Evolutionary conservation across 108 stramenopile genomes (phyloP), one percentile per base, ranked within the genome.

Genomic region (Conticribra weissflogii): DNA sequence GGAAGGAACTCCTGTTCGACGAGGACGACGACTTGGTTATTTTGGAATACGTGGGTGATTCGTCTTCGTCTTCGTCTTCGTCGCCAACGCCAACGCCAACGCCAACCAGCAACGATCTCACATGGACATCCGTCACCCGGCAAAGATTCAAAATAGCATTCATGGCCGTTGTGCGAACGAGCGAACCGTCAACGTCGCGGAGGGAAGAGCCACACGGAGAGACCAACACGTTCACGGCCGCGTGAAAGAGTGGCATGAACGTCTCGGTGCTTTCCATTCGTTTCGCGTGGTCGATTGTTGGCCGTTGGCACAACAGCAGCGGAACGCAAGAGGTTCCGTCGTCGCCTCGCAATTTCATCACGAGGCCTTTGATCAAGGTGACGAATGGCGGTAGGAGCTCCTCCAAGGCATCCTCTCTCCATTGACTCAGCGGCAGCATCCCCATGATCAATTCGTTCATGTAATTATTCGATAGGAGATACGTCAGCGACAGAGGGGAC

Each of bases 401-500:
- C 22, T 92, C 85, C 50, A 91, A 47, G 16, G 91, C 91, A 18
- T 81, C 74, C 23, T 78, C 84, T 18, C 80, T 83, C 88, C 89
- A 95, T 51, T 89, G 86, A 55, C 79, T 74, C 59, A 95, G 33
- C 0, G 94, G 94, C 19, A 85, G 34, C 60, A 94, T 86, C 48
- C 76, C 85, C 51, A 66, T 59, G 16, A 91, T 81, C 57, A 91
- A 56, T 61, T 91, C 88, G 59, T 94, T 94, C 79, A 94, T 82
- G 34, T 82, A 86, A 68, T 90, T 87, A 63, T 89, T 87, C 14
- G 89, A 91, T 54, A 94, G 66, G 16, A 94, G 81, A 72, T 86
- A 94, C 45, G 88, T 87, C 31, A 91, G 30, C 0, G 82, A 75
- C 9, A 88, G 83, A 19, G 81, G 75, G 55, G 78, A 71, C 2